phyloP scores from a whole-genome alignment of 345 rosid species.

The Mangifera indica region DNA sequence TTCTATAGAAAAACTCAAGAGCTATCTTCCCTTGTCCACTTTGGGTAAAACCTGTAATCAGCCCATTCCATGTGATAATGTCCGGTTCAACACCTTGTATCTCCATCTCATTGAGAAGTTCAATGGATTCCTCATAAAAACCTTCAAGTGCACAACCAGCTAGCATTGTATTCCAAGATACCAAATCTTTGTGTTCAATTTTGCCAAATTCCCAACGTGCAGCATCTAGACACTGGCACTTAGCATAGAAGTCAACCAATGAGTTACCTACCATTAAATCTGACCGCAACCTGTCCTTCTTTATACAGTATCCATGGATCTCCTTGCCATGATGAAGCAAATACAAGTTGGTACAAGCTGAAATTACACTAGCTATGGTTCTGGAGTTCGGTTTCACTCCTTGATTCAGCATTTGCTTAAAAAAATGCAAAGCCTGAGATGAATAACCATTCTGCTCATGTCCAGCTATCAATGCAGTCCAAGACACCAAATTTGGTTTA shows the following conservation, averaged over 20 bases:
- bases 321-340: constrained; percentile 15
- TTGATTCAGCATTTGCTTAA: constrained; percentile 22
- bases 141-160: constrained; percentile 28
- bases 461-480: constrained; percentile 11
- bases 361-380: constrained; percentile 17
- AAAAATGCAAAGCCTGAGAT: not conserved
- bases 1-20: constrained; percentile 27
- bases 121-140: constrained; percentile 12
- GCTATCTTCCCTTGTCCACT: constrained; percentile 25
- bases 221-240: not conserved
- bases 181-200: constrained; percentile 26
- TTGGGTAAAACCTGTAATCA: constrained; percentile 30
- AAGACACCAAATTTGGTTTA: constrained; percentile 15
- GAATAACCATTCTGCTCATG: constrained; percentile 14
- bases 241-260: constrained; percentile 14
- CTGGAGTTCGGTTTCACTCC: constrained; percentile 23
- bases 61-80: constrained; percentile 12
- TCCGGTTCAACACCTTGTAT: constrained; percentile 14
- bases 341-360: constrained; percentile 20
- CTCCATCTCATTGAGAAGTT: constrained; percentile 31
- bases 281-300: constrained; percentile 11
- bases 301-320: constrained; percentile 9
- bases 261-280: constrained; percentile 7
- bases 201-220: constrained; percentile 2
- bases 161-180: constrained; percentile 40